Percentiles rank a stretch among this genome's conserved stretches.
phyloP scores from a whole-genome alignment of 2,329 filamentous ascomycete genomes.

The Cladosporium sp. region DNA sequence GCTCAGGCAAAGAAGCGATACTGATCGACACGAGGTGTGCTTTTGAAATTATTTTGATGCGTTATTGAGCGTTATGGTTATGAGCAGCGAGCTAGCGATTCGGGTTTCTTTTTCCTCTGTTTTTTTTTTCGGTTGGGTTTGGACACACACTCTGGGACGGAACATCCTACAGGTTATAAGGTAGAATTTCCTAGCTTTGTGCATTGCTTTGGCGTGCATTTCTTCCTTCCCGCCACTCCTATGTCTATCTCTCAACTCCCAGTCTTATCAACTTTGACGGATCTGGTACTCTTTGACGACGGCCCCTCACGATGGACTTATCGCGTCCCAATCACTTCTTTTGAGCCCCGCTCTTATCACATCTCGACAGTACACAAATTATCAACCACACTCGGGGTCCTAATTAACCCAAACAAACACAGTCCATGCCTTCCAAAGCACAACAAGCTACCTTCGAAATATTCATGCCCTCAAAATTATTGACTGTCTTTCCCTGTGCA shows the following conservation, averaged over 20 bases:
- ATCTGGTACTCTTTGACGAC: neutral
- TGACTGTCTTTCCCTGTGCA: neutral
- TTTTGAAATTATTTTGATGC: slow-evolving; percentile 15
- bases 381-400: neutral
- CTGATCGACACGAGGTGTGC: slow-evolving; percentile 9
- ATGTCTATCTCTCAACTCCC: neutral
- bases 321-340: neutral
- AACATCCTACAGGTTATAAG: slow-evolving; percentile 4
- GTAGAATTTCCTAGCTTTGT: slow-evolving; percentile 1
- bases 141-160: neutral
- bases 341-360: neutral
- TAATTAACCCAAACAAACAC: neutral
- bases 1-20: slow-evolving; percentile 37
- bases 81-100: slow-evolving; percentile 16
- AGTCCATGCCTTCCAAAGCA: neutral
- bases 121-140: neutral
- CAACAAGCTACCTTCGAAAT: neutral
- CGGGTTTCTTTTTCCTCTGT: neutral
- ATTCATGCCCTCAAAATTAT: neutral
- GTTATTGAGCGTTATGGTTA: slow-evolving; percentile 22
- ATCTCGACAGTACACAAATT: neutral
- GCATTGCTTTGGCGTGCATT: neutral
- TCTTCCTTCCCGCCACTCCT: neutral
- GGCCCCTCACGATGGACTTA: neutral
- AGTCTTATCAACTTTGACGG: neutral